Base-by-base conservation (phyloP, 2,329 filamentous ascomycete genomes). In the Talaromyces sp. region DNA sequence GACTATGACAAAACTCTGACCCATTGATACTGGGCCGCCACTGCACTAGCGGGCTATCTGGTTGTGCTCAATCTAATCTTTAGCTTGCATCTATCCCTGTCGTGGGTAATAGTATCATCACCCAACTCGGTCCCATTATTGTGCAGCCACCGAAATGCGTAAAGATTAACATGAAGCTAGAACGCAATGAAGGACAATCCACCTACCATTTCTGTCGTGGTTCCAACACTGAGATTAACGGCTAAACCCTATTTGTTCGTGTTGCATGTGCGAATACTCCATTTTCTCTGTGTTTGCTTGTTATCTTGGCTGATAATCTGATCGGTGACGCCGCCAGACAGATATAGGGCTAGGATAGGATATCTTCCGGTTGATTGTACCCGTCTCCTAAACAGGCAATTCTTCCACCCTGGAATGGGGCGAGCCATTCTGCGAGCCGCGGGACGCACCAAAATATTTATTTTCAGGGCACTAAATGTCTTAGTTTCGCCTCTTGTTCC, bases 261-360 rank as follows among this genome's bases (percentile, higher is more conserved):
- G 4, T 22, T 19, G 19, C 31, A 8, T 51, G 31, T 19, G 22
- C n/a, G 10, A 56, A 36, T 22, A 34, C n/a, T 11, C 53, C n/a
- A 15, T 22, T 36, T 36, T 13, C 6, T 36, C 31, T 31, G 53
- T 56, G 8, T 31, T 11, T 51, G 47, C 19, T 51, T 51, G 58
- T 61, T 61, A 40, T 51, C 59, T 61, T 49, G 40, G 43, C 27
- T 59, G 36, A 10, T 29, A 31, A 31, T 2, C 8, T 54, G 29
- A 45, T 43, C 58, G 17, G 59, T 49, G 45, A 36, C 36, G n/a
- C 7, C 15, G 45, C 29, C 45, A 61, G 17, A 27, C 27, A 40
- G 27, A 36, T 22, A 31, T 62, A 62, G 60, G 60, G 60, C 60
- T 62, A 38, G 19, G n/a, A 61, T 40, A 40, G 59, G 25, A 38